These are phyloP conservation scores for Ceratocystis lukuohia DNA, from an alignment of 2,329 filamentous ascomycete genomes.

Conservation along the genomic window DNA sequence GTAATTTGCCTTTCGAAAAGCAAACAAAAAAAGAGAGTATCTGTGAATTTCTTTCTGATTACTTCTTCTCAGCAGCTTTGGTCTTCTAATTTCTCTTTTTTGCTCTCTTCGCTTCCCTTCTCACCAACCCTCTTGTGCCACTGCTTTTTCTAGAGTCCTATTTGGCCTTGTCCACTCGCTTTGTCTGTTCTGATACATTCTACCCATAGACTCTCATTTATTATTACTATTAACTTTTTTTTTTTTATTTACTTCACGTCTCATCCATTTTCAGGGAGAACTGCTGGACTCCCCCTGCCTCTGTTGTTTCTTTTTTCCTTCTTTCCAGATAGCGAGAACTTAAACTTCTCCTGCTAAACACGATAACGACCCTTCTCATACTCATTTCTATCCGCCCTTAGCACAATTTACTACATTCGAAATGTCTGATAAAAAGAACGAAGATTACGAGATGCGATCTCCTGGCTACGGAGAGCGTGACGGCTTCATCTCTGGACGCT, in stretches of 20 bases:
- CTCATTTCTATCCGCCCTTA: not conserved
- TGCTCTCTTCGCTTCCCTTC: conserved; percentile 1
- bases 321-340: not conserved
- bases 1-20: not conserved
- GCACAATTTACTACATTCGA: conserved; percentile 1
- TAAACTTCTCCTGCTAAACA: not conserved
- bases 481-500: conserved; percentile 32
- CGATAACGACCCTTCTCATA: not conserved
- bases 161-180: conserved; percentile 11
- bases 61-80: not conserved
- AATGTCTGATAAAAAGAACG: conserved; percentile 86
- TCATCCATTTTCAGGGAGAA: conserved; percentile 7
- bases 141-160: not conserved
- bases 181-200: not conserved
- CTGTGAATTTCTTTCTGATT: not conserved
- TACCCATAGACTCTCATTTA: not conserved
- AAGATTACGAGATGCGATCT: conserved; percentile 62
- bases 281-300: not conserved
- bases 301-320: not conserved
- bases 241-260: conserved; percentile 12
- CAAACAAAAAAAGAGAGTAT: not conserved
- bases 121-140: not conserved
- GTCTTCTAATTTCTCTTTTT: not conserved
- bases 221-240: not conserved
- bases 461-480: conserved; percentile 41